phyloP scores from a whole-genome alignment of 495 filamentous ascomycete genomes.

The Bacidia rubella region DNA sequence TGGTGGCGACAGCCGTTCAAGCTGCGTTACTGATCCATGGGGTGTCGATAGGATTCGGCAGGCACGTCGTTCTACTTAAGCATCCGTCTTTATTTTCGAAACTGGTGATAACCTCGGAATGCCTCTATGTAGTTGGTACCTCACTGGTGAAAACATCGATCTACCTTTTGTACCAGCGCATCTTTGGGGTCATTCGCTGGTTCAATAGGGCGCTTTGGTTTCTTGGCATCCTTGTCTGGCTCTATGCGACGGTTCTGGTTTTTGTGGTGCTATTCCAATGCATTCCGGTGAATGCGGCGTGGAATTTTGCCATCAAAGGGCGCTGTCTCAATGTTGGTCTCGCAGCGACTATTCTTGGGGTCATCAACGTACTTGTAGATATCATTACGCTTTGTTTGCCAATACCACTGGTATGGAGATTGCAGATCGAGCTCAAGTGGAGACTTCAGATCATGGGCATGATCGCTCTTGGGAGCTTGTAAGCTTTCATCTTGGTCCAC shows the following conservation, averaged over 20 bases:
- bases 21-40: not conserved
- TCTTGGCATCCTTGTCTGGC: conserved; percentile 18
- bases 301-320: not conserved
- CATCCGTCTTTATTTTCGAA: conserved; percentile 10
- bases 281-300: conserved; percentile 19
- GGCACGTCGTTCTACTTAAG: conserved; percentile 7
- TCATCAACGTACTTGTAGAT: conserved; percentile 11
- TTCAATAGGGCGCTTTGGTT: conserved; percentile 18
- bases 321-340: conserved; percentile 11
- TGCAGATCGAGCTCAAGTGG: conserved; percentile 6
- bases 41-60: conserved; percentile 3
- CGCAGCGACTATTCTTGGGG: conserved; percentile 6
- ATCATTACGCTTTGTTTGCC: conserved; percentile 8
- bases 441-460: conserved; percentile 8
- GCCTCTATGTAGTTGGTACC: conserved; percentile 21
- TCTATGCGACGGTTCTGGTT: conserved; percentile 22
- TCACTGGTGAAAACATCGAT: conserved; percentile 31
- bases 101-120: not conserved
- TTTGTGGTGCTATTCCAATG: conserved; percentile 28
- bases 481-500: not conserved
- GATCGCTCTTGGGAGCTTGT: conserved; percentile 11
- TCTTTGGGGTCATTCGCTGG: conserved; percentile 18
- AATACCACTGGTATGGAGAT: conserved; percentile 10
- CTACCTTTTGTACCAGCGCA: conserved; percentile 26
- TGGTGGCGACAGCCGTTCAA: conserved; percentile 1